Percentiles rank a stretch among this genome's conserved stretches.
These are phyloP conservation scores for Apophysomyces trapeziformis DNA, from an alignment of 371 early-diverging fungal species.

Conservation along the genomic window DNA sequence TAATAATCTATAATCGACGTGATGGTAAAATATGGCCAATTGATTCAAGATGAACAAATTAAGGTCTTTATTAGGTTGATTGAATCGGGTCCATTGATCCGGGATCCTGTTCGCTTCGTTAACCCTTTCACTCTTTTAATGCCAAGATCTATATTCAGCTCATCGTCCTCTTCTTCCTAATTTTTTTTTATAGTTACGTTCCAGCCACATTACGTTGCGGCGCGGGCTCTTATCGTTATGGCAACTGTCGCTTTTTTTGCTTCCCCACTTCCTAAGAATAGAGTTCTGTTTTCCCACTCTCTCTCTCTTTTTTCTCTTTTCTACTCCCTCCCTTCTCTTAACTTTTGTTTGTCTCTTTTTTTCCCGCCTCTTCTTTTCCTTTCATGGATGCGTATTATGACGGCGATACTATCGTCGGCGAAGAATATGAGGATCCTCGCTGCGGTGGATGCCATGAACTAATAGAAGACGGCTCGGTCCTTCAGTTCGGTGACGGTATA, in stretches of 20 bases:
- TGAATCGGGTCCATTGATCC: conserved; percentile 7
- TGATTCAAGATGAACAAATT: background rate
- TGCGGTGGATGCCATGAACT: conserved; percentile 77
- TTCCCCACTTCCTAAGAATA: conserved; percentile 9
- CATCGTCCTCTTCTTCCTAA: background rate
- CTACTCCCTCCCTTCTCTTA: background rate
- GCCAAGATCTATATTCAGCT: conserved; percentile 4
- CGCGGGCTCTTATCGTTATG: conserved; percentile 3
- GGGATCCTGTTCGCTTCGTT: background rate
- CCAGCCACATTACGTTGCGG: conserved; percentile 9
- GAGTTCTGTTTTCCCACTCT: background rate
- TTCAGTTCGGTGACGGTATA: conserved; percentile 84
- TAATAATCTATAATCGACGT: background rate
- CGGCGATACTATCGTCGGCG: conserved; percentile 26
- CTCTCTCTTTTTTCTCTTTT: background rate
- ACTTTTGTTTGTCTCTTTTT: background rate
- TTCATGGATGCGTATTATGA: conserved; percentile 38
- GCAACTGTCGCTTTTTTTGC: conserved; percentile 3
- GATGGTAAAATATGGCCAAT: background rate
- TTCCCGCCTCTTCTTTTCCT: background rate
- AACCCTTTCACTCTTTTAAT: background rate
- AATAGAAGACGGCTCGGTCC: conserved; percentile 84
- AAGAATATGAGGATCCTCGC: conserved; percentile 58
- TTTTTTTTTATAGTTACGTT: background rate
- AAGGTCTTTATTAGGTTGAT: background rate